These are phyloP conservation scores for Coemansia sp. DNA, from an alignment of 192 early-diverging fungal genomes.

Conservation along the genomic window DNA sequence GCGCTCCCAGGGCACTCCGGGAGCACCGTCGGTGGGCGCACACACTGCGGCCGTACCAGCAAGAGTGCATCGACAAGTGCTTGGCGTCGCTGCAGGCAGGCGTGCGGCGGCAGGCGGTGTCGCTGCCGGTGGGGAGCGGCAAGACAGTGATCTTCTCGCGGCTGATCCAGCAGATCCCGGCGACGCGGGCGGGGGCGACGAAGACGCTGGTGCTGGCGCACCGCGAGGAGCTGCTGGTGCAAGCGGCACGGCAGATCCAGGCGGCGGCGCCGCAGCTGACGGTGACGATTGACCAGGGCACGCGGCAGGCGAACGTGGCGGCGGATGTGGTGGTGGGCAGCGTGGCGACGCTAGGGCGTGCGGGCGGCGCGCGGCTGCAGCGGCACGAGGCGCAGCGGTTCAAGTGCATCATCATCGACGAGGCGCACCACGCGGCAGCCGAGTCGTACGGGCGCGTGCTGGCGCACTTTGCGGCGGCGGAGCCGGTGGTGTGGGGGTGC, in stretches of 20 bases:
- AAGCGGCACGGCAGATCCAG: conserved; percentile 69
- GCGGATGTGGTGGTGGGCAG: conserved; percentile 75
- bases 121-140: conserved; percentile 79
- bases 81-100: conserved; percentile 56
- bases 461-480: conserved; percentile 57
- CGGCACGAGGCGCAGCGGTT: conserved; percentile 70
- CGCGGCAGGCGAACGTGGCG: conserved; percentile 51
- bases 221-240: conserved; percentile 78
- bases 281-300: conserved; percentile 68
- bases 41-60: conserved; percentile 74
- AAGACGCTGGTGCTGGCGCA: conserved; percentile 86
- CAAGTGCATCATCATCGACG: conserved; percentile 88
- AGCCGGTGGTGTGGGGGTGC: conserved; percentile 83
- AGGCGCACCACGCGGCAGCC: conserved; percentile 92
- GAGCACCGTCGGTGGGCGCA: conserved; percentile 7
- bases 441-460: conserved; percentile 68
- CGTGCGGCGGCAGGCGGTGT: conserved; percentile 69
- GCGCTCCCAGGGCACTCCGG: not conserved
- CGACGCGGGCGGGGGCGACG: conserved; percentile 57
- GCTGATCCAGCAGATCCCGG: conserved; percentile 66
- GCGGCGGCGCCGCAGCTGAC: conserved; percentile 54
- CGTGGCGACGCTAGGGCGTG: conserved; percentile 66
- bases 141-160: conserved; percentile 88
- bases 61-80: conserved; percentile 74
- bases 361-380: conserved; percentile 47